Base-by-base conservation (phyloP, 352 stramenopile species). In the Phytophthora cactorum region DNA sequence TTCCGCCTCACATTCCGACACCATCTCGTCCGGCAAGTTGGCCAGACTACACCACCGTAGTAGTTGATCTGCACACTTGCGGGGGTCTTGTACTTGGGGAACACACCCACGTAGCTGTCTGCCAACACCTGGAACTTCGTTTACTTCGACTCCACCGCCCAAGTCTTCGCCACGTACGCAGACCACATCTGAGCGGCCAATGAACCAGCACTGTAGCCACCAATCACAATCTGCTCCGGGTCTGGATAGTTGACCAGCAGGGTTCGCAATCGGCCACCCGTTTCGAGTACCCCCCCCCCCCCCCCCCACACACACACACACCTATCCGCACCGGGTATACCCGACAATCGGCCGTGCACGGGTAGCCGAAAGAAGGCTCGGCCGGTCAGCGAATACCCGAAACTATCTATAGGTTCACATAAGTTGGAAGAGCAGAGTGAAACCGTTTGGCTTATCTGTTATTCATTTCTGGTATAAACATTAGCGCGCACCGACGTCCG, bases 91-190 rank as follows among this genome's bases (percentile, higher is more conserved):
- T 72, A 66, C 31, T 76, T 65, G n/a, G 0, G 77, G 75, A 88
- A 66, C 5, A 88, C 74, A 29, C 75, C 78, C 12, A 88, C 75
- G 54, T 86, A 84, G 68, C 74, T 80, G 65, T 86, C 78, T 12
- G 75, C 74, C 27, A 88, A 36, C 46, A 88, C 63, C 47, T 72
- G 61, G 67, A 76, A 83, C 53, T 71, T 70, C 39, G 70, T 79
- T 10, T 60, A 70, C 38, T 81, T 82, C 17, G 66, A 44, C 51
- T 82, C 60, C 32, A 83, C 62, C 5, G 70, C 52, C 81, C 81
- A 90, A 53, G 78, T 66, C 15, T 88, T 71, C 2, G 76, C 72
- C 10, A 86, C 71, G 34, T 68, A 66, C 41, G 46, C 49, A 22
- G 67, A 78, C 49, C 77, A 70, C 17, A 75, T 57, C 61, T 89